A percentile compares a stretch with the other conserved stretches of the same genome.
phyloP scores from a whole-genome alignment of 176 grass and related monocot genomes.

The Otatea glauca region DNA sequence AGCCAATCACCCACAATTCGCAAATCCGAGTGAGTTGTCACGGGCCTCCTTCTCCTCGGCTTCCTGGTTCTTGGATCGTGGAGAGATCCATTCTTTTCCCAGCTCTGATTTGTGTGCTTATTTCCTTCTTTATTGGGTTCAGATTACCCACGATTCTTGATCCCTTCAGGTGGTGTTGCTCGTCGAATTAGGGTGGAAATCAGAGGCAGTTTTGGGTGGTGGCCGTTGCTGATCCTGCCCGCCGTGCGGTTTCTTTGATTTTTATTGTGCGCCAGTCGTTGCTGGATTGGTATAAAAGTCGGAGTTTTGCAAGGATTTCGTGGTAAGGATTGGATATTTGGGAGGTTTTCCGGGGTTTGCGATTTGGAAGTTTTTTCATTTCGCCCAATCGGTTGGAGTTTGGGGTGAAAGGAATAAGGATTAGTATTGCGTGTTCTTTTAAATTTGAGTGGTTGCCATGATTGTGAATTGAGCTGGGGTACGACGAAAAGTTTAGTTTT shows the following conservation, averaged over 20 bases:
- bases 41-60: not conserved
- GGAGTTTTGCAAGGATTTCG: not conserved
- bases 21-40: constrained; percentile 32
- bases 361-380: constrained; percentile 15
- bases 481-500: constrained; percentile 11
- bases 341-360: not conserved
- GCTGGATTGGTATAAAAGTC: constrained; percentile 18
- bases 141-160: constrained; percentile 3
- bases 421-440: not conserved
- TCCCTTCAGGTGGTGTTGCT: not conserved
- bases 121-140: constrained; percentile 6
- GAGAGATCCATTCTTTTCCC: constrained; percentile 8
- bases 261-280: not conserved
- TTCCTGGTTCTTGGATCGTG: constrained; percentile 24
- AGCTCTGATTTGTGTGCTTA: not conserved
- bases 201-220: not conserved
- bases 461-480: not conserved
- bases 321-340: not conserved
- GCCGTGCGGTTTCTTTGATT: not conserved
- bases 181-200: constrained; percentile 15
- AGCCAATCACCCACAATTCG: not conserved
- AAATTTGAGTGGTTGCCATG: not conserved
- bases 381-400: constrained; percentile 7
- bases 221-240: constrained; percentile 32
- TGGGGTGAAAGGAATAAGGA: constrained; percentile 5